Evolutionary conservation across 208 protist species (phyloP).

Genomic region (Trypanosoma lewisi): DNA sequence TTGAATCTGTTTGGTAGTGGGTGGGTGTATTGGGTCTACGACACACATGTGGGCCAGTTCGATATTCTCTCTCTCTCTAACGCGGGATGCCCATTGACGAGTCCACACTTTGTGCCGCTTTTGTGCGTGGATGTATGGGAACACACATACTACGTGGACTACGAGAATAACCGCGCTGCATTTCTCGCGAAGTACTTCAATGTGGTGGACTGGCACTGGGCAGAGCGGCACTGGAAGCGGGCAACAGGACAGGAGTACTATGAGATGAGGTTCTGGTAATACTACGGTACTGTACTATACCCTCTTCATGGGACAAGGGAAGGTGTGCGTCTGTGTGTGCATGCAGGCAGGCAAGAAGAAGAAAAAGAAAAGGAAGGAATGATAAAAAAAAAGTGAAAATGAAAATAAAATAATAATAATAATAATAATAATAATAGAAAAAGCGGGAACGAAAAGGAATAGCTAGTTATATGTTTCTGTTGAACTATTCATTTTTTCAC

Average conservation of each 20-base stretch:
- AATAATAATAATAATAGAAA: background rate
- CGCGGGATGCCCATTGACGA: conserved; percentile 78
- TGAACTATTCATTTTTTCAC: background rate
- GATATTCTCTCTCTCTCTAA: conserved; percentile 82
- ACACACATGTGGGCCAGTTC: conserved; percentile 56
- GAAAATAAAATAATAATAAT: background rate
- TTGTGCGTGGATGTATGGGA: conserved; percentile 93
- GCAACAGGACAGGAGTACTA: conserved; percentile 84
- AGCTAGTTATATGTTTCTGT: background rate
- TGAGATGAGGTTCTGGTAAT: conserved; percentile 85
- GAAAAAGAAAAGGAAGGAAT: background rate
- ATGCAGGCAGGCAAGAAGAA: background rate
- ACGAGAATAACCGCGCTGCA: conserved; percentile 86
- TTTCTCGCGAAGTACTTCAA: conserved; percentile 91
- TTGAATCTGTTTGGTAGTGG: conserved; percentile 86
- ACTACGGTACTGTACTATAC: background rate
- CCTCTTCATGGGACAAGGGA: too few relatives aligned
- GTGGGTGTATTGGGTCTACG: conserved; percentile 90
- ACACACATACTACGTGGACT: conserved; percentile 95
- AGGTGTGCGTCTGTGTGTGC: background rate
- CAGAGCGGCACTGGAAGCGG: conserved; percentile 89
- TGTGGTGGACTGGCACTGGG: conserved; percentile 95
- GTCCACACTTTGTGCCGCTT: conserved; percentile 56
- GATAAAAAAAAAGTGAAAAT: too few relatives aligned
- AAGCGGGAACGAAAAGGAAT: background rate